Percentiles rank a stretch among this genome's conserved stretches.
These are phyloP conservation scores for Xylariales sp. DNA, from an alignment of 2,329 filamentous ascomycete genomes.

Conservation along the genomic window DNA sequence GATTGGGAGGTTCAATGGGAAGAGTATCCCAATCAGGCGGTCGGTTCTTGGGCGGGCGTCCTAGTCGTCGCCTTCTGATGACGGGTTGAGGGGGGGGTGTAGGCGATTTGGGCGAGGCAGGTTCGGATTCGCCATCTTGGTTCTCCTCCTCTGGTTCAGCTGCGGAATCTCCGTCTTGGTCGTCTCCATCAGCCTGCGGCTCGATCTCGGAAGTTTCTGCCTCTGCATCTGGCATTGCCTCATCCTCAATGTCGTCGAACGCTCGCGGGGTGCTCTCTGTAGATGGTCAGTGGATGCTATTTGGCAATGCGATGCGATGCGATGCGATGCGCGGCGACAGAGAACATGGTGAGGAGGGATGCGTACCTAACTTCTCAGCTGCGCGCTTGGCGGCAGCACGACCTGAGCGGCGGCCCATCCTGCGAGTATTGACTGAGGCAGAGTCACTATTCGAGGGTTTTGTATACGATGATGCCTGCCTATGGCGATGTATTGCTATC, in stretches of 20 bases:
- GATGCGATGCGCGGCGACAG: neutral
- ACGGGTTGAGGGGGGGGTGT: slow-evolving; percentile 56
- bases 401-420: slow-evolving; percentile 12
- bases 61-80: slow-evolving; percentile 72
- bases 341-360: neutral
- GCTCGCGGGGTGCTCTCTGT: slow-evolving; percentile 11
- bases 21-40: slow-evolving; percentile 73
- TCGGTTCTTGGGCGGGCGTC: slow-evolving; percentile 79
- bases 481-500: no score
- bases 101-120: slow-evolving; percentile 43
- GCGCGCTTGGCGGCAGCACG: slow-evolving; percentile 12
- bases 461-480: no score
- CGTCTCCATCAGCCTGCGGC: slow-evolving; percentile 26
- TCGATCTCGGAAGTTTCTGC: slow-evolving; percentile 24
- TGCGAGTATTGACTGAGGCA: no score
- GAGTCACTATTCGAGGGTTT: no score
- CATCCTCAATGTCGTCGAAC: slow-evolving; percentile 11
- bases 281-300: neutral
- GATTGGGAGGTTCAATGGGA: slow-evolving; percentile 47
- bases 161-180: slow-evolving; percentile 17
- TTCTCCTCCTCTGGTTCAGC: slow-evolving; percentile 35
- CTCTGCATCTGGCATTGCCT: slow-evolving; percentile 45
- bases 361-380: slow-evolving; percentile 11
- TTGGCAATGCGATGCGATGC: neutral
- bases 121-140: slow-evolving; percentile 32